These are phyloP conservation scores for Obba rivulosa DNA, from an alignment of 768 basidiomycete species.

Conservation along the genomic window DNA sequence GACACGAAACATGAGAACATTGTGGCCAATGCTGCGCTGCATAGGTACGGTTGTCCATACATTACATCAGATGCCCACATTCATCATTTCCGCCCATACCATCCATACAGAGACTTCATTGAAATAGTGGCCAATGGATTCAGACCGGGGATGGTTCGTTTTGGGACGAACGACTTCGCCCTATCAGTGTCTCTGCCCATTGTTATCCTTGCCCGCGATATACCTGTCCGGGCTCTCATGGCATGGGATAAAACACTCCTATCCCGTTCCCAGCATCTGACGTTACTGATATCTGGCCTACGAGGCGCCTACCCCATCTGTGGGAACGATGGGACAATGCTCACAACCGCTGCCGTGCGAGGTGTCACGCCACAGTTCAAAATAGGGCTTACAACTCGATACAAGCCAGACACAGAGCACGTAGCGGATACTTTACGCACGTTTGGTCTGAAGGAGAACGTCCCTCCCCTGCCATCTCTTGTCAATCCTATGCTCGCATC, in stretches of 20 bases:
- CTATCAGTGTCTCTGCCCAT: slow-evolving; percentile 55
- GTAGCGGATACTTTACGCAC: slow-evolving; percentile 44
- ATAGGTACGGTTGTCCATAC: slow-evolving; percentile 13
- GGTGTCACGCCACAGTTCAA: slow-evolving; percentile 44
- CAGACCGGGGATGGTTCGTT: slow-evolving; percentile 53
- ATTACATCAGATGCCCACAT: background rate
- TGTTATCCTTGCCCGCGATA: slow-evolving; percentile 42
- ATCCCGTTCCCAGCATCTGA: slow-evolving; percentile 50
- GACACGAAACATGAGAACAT: slow-evolving; percentile 2
- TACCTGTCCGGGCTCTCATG: slow-evolving; percentile 61
- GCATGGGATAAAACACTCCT: slow-evolving; percentile 71
- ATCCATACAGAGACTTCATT: slow-evolving; percentile 45
- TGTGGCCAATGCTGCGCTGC: slow-evolving; percentile 12
- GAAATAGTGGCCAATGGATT: slow-evolving; percentile 53
- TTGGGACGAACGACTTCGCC: slow-evolving; percentile 45
- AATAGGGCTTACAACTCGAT: slow-evolving; percentile 53
- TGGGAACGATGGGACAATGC: slow-evolving; percentile 36
- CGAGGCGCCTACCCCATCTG: slow-evolving; percentile 50
- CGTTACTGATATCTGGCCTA: slow-evolving; percentile 59
- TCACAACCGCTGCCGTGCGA: slow-evolving; percentile 27
- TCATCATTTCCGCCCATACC: background rate
- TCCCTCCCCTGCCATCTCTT: too few relatives aligned
- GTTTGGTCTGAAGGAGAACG: slow-evolving; percentile 40
- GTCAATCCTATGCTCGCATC: too few relatives aligned
- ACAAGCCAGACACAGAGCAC: slow-evolving; percentile 54